These are phyloP conservation scores for Cairneyella variabilis DNA, from an alignment of 495 filamentous ascomycete species.

Conservation along the genomic window DNA sequence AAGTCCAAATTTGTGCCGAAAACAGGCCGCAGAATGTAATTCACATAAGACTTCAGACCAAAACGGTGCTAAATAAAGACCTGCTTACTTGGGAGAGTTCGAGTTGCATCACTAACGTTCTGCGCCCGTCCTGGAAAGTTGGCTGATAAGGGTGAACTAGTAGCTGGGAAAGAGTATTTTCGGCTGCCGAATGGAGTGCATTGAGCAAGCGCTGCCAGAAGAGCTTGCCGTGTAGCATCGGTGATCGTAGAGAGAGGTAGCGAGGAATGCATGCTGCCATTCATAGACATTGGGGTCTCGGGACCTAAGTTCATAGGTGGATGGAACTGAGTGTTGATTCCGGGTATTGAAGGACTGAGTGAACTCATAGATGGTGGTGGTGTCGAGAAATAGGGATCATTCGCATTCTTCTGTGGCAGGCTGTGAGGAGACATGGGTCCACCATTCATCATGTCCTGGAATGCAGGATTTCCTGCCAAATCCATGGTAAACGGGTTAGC, in stretches of 20 bases:
- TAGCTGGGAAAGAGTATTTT: slow-evolving; percentile 73
- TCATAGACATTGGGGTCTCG: slow-evolving; percentile 67
- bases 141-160: slow-evolving; percentile 60
- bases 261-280: slow-evolving; percentile 54
- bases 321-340: slow-evolving; percentile 51
- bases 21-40: too few species aligned
- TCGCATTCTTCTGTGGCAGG: slow-evolving; percentile 45
- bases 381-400: slow-evolving; percentile 55
- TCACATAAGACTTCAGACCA: too few species aligned
- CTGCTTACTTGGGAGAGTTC: slow-evolving; percentile 58
- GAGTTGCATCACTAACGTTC: slow-evolving; percentile 44
- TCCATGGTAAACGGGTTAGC: slow-evolving; percentile 62
- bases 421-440: slow-evolving; percentile 61
- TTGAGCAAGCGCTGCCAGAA: slow-evolving; percentile 78
- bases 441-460: slow-evolving; percentile 56
- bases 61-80: background rate
- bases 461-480: slow-evolving; percentile 46
- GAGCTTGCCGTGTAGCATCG: slow-evolving; percentile 85
- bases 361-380: slow-evolving; percentile 67
- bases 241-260: slow-evolving; percentile 70
- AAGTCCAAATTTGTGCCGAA: background rate
- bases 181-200: slow-evolving; percentile 67
- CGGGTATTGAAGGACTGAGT: slow-evolving; percentile 46
- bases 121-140: slow-evolving; percentile 44
- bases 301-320: slow-evolving; percentile 58